Evolutionary conservation across 1,284 basidiomycete species (phyloP).

Genomic region (Cerioporus squamosus): DNA sequence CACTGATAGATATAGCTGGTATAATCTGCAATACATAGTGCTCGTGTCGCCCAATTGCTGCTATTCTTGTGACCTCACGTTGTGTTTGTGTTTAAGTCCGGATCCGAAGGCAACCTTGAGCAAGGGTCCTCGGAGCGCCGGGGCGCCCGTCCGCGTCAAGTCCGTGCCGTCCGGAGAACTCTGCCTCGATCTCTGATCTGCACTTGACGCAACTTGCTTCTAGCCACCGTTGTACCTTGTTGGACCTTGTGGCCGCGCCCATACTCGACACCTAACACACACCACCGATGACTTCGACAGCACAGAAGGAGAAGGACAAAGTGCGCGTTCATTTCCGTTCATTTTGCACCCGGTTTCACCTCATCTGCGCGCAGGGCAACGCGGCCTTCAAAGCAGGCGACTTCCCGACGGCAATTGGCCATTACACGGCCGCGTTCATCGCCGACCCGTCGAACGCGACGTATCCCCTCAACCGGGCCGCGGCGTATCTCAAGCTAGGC

Average conservation of each 20-base stretch:
- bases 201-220: neutral
- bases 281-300: slow-evolving; percentile 17
- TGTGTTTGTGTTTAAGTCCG: too few relatives aligned
- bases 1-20: slow-evolving; percentile 17
- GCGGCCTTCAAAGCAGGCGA: slow-evolving; percentile 58
- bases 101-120: too few relatives aligned
- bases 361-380: slow-evolving; percentile 47
- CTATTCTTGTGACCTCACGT: neutral
- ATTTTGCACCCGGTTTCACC: neutral
- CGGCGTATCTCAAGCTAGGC: slow-evolving; percentile 83
- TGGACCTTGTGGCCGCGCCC: neutral
- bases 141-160: neutral
- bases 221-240: neutral
- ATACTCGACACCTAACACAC: neutral
- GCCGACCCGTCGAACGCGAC: slow-evolving; percentile 67
- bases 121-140: neutral
- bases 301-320: slow-evolving; percentile 37
- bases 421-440: slow-evolving; percentile 76
- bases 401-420: slow-evolving; percentile 58
- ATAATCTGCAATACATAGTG: slow-evolving; percentile 22
- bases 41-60: neutral
- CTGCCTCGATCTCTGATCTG: neutral
- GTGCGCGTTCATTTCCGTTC: slow-evolving; percentile 14
- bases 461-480: slow-evolving; percentile 78
- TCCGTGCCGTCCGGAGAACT: neutral